Percentiles rank a stretch among this genome's conserved stretches.
Conservation (phyloP, 176 grass and related monocot genomes). For the Triticum dicoccoides region DNA sequence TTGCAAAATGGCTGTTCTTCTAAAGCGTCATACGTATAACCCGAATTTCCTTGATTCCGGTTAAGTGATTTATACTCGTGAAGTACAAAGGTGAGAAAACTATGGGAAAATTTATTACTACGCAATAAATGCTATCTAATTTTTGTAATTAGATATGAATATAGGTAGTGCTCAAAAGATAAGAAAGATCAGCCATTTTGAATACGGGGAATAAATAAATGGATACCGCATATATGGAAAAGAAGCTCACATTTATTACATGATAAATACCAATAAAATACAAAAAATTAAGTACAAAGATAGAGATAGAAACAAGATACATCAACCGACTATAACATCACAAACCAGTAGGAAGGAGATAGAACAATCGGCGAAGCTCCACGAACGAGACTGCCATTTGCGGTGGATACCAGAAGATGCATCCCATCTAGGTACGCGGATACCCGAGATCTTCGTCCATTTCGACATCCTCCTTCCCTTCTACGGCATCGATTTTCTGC, state of each 20-base stretch:
- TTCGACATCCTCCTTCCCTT: neutral
- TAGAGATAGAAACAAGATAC: neutral
- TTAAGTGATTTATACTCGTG: neutral
- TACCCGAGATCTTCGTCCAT: neutral
- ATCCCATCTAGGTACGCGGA: neutral
- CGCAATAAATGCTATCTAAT: neutral
- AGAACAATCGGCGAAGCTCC: neutral
- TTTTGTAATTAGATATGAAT: neutral
- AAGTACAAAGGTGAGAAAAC: neutral
- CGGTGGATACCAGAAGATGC: neutral
- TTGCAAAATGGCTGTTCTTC: too few relatives aligned
- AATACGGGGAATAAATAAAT: neutral
- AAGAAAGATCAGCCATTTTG: neutral
- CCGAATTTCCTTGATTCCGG: too few relatives aligned
- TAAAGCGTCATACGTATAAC: too few relatives aligned
- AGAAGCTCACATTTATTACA: neutral
- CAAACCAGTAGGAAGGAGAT: neutral
- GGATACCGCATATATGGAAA: neutral
- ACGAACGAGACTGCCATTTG: neutral
- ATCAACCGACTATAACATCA: neutral
- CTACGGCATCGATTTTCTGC: neutral
- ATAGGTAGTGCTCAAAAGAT: neutral
- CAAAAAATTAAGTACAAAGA: neutral
- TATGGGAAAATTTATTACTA: neutral
- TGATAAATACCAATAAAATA: neutral